Evolutionary conservation across 371 early-diverging fungal genomes (phyloP).

Genomic region (Batkoa obscura): DNA sequence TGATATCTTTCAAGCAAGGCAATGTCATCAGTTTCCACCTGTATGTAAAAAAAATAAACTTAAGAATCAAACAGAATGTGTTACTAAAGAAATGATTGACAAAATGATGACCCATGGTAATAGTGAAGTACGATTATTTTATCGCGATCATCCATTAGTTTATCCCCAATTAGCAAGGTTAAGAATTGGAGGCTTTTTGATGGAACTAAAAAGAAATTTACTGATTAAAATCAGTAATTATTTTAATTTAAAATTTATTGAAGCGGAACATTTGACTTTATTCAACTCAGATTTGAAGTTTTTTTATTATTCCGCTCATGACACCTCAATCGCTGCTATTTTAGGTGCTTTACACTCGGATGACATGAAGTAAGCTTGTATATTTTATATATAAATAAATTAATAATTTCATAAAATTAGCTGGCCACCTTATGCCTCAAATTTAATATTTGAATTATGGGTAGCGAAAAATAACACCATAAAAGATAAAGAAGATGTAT

Average conservation of each 20-base stretch:
- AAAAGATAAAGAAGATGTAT: not conserved
- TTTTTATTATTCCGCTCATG: conserved; percentile 30
- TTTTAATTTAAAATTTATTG: not conserved
- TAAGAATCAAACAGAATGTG: conserved; percentile 10
- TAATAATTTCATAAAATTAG: no score
- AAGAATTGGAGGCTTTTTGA: conserved; percentile 22
- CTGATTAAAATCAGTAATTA: conserved; percentile 12
- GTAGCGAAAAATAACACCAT: not conserved
- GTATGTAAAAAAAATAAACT: conserved; percentile 16
- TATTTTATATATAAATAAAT: no score
- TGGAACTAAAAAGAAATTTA: conserved; percentile 21
- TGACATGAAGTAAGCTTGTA: no score
- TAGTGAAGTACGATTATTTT: conserved; percentile 14
- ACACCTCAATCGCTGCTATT: conserved; percentile 23
- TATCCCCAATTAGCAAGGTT: conserved; percentile 16
- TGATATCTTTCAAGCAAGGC: conserved; percentile 24
- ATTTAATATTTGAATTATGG: conserved; percentile 34
- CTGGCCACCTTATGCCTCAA: conserved; percentile 43
- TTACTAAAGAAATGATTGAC: conserved; percentile 12
- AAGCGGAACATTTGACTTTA: not conserved
- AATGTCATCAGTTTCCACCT: conserved; percentile 20
- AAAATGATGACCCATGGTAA: conserved; percentile 15
- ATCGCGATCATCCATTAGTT: conserved; percentile 16
- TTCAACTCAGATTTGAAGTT: conserved; percentile 8
- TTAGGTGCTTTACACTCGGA: conserved; percentile 18